Base-by-base conservation (phyloP, 306 rosid genomes). In the Castanea sativa region DNA sequence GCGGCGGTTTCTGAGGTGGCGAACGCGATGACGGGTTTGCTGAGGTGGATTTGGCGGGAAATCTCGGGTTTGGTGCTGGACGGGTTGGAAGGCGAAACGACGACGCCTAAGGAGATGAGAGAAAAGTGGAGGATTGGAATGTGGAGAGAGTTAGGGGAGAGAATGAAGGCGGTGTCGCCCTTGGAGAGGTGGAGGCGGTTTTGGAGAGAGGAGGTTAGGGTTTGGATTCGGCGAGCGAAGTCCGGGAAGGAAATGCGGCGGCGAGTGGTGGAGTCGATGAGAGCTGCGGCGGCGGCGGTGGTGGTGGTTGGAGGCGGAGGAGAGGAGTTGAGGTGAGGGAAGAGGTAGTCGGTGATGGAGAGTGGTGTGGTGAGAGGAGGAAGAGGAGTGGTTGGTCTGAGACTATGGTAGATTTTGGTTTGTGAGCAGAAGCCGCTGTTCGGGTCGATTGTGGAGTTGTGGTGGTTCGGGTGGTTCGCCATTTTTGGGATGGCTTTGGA, bases 51-150 rank as follows among this genome's bases (percentile, higher is more conserved):
- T 76, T 80, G 87, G 77, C 63, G 74, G 61, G 79, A 72, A 58
- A 84, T 73, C 27, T 84, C 87, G 12, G 76, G 16, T 0, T 43
- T 2, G 4, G 87, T 19, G 82, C 63, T 12, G 30, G 80, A 65
- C 27, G 82, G 84, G 74, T 84, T 84, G 55, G 87, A 71, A 32
- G 87, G 84, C 2, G 87, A 76, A 56, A 84, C 63, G 32, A 41
- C 60, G 61, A 58, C 84, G 56, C 87, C 87, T 73, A 84, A 61
- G 55, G 77, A 77, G 64, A 84, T 8, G 52, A 84, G 75, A 5
- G 87, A 68, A 80, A 69, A 75, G 82, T 33, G 74, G 77, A 84
- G 85, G 76, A 84, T 32, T 6, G 87, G 85, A 29, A 84, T 3
- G 55, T 76, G 61, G 69, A 76, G 52, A 1, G 85, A 76, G 65